Evolutionary conservation across 768 basidiomycete genomes (phyloP), one percentile per base, ranked within the genome.

Genomic region (Pleurotus ostreatus): DNA sequence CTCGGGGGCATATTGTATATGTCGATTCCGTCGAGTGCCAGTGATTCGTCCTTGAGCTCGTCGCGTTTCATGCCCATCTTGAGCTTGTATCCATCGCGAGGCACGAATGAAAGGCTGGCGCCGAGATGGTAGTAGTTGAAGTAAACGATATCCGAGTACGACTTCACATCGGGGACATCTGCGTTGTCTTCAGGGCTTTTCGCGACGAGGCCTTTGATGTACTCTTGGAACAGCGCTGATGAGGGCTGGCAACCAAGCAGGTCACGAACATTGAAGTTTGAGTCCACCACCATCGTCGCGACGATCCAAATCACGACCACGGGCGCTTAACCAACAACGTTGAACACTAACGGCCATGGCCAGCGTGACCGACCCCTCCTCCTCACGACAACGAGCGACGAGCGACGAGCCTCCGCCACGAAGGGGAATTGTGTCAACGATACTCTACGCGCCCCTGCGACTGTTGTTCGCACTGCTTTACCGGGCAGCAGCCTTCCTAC

Each of bases 81-180:
- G 18, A 46, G 41, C 62, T 78, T 83, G 71, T 89, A 89, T 22
- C 83, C 85, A 16, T 79, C 72, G 49, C 70, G 70, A 4, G 92
- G 92, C 20, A 76, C 61, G 73, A 88, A 95, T 62, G 88, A 81
- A 46, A 97, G 71, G 60, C 93, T 95, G 63, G 96, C 63, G 9
- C 95, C 95, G 26, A 95, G 77, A 1, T 77, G 30, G 64, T 78
- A 80, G 73, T 92, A 95, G 68, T 92, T 95, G 74, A 91, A 81
- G 75, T 94, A 98, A 60, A 93, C 84, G 6, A 81, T 80, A 68
- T 97, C 92, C 25, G 90, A 67, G 68, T 92, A 94, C 0, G 84
- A 75, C 67, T 91, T 93, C 69, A 93, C 72, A 62, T 90, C 81
- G 30, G 90, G 85, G n/a, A 61, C 62, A 4, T 65, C 37, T 15